These are phyloP conservation scores for Emericellopsis cladophorae DNA, from an alignment of 2,329 filamentous ascomycete genomes.

Conservation along the genomic window DNA sequence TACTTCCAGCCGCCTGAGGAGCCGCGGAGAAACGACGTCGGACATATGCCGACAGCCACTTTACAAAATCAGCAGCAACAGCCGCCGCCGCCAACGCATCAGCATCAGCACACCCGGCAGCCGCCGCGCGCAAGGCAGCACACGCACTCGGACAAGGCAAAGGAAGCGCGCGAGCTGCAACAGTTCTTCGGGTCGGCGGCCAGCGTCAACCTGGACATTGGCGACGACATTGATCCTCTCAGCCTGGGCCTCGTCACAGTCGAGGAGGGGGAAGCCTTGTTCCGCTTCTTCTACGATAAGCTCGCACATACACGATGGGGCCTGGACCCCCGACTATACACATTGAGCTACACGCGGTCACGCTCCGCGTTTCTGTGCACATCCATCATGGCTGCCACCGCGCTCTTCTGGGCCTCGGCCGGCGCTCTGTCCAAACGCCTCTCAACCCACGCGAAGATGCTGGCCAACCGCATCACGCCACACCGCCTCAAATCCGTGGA, in stretches of 20 bases:
- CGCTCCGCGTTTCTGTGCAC: conserved; percentile 62
- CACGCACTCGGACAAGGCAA: neutral
- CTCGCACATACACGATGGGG: conserved; percentile 65
- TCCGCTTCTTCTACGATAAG: conserved; percentile 55
- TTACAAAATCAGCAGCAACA: neutral
- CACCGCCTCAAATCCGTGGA: conserved; percentile 57
- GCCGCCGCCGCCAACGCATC: neutral
- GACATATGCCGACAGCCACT: neutral
- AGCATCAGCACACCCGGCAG: neutral
- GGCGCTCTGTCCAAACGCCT: conserved; percentile 53
- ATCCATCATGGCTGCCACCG: conserved; percentile 55
- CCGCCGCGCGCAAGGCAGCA: neutral
- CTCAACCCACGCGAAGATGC: conserved; percentile 47
- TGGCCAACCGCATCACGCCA: conserved; percentile 49
- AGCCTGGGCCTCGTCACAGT: conserved; percentile 56
- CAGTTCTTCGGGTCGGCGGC: conserved; percentile 52
- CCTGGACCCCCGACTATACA: conserved; percentile 55
- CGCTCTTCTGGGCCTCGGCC: conserved; percentile 52
- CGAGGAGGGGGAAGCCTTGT: conserved; percentile 51
- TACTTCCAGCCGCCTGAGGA: conserved; percentile 46
- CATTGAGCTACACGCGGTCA: conserved; percentile 48
- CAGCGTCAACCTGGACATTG: conserved; percentile 49
- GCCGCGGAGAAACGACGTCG: neutral
- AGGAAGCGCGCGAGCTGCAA: conserved; percentile 33
- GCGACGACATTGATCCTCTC: conserved; percentile 54